These are phyloP conservation scores for Casuarina equisetifolia DNA, from an alignment of 306 rosid genomes.

Conservation along the genomic window DNA sequence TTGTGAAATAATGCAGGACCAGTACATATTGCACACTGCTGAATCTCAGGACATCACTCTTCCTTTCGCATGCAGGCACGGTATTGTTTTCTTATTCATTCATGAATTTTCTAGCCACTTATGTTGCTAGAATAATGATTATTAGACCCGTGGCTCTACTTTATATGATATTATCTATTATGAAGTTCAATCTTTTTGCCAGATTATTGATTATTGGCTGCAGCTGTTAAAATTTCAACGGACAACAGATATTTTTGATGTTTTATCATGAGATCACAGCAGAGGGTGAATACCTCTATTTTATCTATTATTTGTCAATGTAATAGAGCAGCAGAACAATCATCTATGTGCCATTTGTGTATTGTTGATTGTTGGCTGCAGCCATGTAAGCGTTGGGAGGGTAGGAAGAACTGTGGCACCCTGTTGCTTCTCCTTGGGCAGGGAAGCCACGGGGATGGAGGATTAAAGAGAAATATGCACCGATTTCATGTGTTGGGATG, in stretches of 20 bases:
- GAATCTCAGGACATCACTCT: conserved; percentile 80
- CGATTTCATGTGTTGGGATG: background rate
- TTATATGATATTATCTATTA: background rate
- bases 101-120: background rate
- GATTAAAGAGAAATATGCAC: background rate
- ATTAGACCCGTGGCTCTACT: too few species aligned
- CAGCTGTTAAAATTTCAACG: too few species aligned
- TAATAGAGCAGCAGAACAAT: background rate
- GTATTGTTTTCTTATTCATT: conserved; percentile 50
- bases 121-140: background rate
- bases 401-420: background rate
- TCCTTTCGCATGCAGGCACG: conserved; percentile 99
- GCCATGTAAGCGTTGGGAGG: background rate
- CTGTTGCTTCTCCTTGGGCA: background rate
- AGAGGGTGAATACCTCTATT: too few species aligned
- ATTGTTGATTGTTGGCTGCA: background rate
- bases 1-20: conserved; percentile 68
- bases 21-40: conserved; percentile 90
- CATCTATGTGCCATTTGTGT: background rate
- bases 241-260: too few species aligned
- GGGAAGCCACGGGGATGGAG: background rate
- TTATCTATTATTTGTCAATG: background rate
- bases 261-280: too few species aligned
- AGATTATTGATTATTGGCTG: too few species aligned
- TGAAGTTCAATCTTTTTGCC: too few species aligned